phyloP scores from a whole-genome alignment of 441 rosid genomes.

The Dalechampia spathulata region DNA sequence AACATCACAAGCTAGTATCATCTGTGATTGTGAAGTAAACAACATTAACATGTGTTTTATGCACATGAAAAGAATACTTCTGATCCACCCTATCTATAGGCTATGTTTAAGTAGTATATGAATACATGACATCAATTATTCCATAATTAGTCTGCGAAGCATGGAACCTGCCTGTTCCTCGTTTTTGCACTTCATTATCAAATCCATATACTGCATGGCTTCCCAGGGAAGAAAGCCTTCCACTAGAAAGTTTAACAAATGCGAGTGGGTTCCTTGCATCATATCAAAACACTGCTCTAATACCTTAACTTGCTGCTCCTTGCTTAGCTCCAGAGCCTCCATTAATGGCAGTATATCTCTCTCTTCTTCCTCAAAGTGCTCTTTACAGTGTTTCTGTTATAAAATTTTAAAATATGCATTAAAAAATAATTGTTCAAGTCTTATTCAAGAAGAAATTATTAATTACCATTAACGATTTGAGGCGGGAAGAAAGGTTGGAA shows the following conservation, averaged over 20 bases:
- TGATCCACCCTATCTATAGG: too few species aligned
- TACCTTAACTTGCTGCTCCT: slow-evolving; percentile 31
- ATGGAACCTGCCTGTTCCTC: slow-evolving; percentile 17
- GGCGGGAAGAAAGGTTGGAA: slow-evolving; percentile 40
- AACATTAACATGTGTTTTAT: not conserved
- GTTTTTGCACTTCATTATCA: slow-evolving; percentile 32
- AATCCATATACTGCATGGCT: slow-evolving; percentile 57
- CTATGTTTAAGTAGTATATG: too few species aligned
- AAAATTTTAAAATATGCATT: too few species aligned
- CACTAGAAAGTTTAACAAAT: slow-evolving; percentile 37
- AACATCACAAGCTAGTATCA: not conserved
- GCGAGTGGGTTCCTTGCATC: slow-evolving; percentile 57
- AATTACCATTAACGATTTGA: slow-evolving; percentile 50
- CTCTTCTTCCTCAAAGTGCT: slow-evolving; percentile 63
- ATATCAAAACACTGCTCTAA: slow-evolving; percentile 37
- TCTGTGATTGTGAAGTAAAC: not conserved
- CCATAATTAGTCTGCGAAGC: slow-evolving; percentile 13
- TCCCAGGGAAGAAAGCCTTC: slow-evolving; percentile 56
- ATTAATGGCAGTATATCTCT: slow-evolving; percentile 45
- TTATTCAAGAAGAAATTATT: too few species aligned
- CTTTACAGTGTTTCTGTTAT: slow-evolving; percentile 37
- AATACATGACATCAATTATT: too few species aligned
- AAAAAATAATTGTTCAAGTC: too few species aligned
- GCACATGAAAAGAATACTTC: too few species aligned
- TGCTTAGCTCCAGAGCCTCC: slow-evolving; percentile 52